Percentiles rank a stretch among this genome's conserved stretches.
Evolutionary conservation across 106 monocot species (phyloP).

Genomic region (Narthecium ossifragum): DNA sequence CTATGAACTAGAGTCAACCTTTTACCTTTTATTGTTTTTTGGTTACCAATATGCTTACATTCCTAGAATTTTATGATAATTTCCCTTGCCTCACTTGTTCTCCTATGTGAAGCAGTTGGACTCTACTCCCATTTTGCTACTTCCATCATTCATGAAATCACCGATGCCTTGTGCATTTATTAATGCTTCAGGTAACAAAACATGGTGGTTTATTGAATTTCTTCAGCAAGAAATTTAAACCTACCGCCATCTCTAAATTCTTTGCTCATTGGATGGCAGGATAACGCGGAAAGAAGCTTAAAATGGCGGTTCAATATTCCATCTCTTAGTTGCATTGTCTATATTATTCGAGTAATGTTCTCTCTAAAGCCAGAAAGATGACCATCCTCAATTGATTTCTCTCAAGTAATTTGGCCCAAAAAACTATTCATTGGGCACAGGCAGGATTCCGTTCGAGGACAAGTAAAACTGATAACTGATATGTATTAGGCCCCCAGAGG

Average conservation of each 20-base stretch:
- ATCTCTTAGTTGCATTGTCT: no score
- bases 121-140: slow-evolving; percentile 86
- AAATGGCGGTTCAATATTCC: background rate
- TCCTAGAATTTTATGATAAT: background rate
- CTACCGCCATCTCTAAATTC: background rate
- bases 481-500: no score
- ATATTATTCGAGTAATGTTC: no score
- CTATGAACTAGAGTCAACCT: slow-evolving; percentile 56
- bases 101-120: slow-evolving; percentile 37
- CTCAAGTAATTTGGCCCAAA: no score
- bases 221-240: background rate
- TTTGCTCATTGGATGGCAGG: slow-evolving; percentile 35
- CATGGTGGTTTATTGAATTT: background rate
- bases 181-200: slow-evolving; percentile 80
- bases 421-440: no score
- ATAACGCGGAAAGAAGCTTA: background rate
- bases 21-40: slow-evolving; percentile 68
- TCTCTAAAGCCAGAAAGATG: no score
- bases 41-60: slow-evolving; percentile 34
- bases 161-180: slow-evolving; percentile 73
- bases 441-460: no score
- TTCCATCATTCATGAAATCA: slow-evolving; percentile 85
- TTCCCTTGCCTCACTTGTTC: background rate
- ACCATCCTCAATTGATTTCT: no score
- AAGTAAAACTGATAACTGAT: no score